These are phyloP conservation scores for Canavalia ensiformis DNA, from an alignment of 306 rosid genomes.

Conservation along the genomic window DNA sequence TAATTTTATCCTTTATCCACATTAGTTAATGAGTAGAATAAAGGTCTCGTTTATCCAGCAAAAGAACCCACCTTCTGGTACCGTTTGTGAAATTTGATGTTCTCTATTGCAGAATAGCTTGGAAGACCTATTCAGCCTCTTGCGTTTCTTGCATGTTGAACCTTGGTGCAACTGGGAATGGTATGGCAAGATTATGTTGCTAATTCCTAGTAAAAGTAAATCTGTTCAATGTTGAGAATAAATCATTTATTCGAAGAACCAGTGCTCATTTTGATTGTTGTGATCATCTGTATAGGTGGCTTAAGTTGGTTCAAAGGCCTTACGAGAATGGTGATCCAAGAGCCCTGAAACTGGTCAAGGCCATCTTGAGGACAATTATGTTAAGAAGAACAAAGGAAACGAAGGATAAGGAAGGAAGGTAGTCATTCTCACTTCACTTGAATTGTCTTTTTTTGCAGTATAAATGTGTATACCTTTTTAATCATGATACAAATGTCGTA, in stretches of 20 bases:
- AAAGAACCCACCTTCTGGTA: not conserved
- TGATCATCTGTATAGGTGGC: conserved; percentile 66
- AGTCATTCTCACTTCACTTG: conserved; percentile 32
- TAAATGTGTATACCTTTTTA: not conserved
- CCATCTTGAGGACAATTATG: conserved; percentile 82
- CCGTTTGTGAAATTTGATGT: conserved; percentile 19
- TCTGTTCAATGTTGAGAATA: not conserved
- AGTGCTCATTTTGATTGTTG: not conserved
- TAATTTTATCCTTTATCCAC: too few species aligned
- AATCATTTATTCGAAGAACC: not conserved
- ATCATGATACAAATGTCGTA: conserved; percentile 28
- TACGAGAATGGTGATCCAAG: conserved; percentile 74
- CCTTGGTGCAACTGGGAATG: conserved; percentile 94
- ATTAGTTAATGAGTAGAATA: not conserved
- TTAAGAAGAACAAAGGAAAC: conserved; percentile 86
- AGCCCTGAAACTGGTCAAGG: conserved; percentile 77
- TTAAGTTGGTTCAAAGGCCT: conserved; percentile 82
- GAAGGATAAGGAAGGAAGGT: conserved; percentile 85
- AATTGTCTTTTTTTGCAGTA: not conserved
- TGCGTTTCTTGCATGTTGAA: conserved; percentile 84
- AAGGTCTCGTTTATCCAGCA: not conserved
- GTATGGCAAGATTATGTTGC: conserved; percentile 53
- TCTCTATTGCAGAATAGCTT: conserved; percentile 75
- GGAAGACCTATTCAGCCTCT: conserved; percentile 87
- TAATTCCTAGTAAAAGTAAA: not conserved